Percentiles rank a stretch among this genome's conserved stretches.
phyloP scores from a whole-genome alignment of 2,329 filamentous ascomycete genomes.

The Grosmannia serpens region DNA sequence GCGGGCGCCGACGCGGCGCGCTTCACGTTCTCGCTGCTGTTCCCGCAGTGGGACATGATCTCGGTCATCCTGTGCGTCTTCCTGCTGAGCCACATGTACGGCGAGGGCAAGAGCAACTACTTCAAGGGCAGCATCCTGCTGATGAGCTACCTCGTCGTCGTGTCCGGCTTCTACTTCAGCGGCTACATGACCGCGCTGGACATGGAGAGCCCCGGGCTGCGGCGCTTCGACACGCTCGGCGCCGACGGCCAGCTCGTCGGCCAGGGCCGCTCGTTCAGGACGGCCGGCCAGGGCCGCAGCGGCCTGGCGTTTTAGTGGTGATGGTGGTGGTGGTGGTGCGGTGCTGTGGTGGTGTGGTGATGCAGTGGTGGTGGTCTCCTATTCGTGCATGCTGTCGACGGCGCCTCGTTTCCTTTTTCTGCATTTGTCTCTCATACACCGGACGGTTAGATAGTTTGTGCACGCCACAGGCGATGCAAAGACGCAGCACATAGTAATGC shows the following conservation, averaged over 20 bases:
- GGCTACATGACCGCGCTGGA: constrained; percentile 34
- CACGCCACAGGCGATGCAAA: background rate
- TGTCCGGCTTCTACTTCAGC: constrained; percentile 85
- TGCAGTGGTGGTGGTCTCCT: background rate
- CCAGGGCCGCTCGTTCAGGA: constrained; percentile 15
- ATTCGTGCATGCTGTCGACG: background rate
- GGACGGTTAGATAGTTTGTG: background rate
- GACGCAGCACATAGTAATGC: background rate
- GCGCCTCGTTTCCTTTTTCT: background rate
- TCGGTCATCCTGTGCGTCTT: constrained; percentile 95
- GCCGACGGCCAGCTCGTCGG: constrained; percentile 36
- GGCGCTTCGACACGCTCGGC: constrained; percentile 43
- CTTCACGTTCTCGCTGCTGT: constrained; percentile 76
- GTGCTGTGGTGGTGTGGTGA: background rate
- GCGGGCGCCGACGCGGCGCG: constrained; percentile 27
- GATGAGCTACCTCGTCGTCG: constrained; percentile 82
- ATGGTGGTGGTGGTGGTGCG: background rate
- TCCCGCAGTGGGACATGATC: constrained; percentile 99
- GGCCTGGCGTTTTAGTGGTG: constrained; percentile 22
- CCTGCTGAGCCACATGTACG: constrained; percentile 92
- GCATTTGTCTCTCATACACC: background rate
- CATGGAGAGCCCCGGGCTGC: constrained; percentile 17
- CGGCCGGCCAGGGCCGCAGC: constrained; percentile 17
- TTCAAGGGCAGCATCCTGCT: constrained; percentile 97
- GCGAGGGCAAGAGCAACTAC: constrained; percentile 98